Conservation (phyloP, 2,329 filamentous ascomycete genomes). For the Harringtonia lauricola region DNA sequence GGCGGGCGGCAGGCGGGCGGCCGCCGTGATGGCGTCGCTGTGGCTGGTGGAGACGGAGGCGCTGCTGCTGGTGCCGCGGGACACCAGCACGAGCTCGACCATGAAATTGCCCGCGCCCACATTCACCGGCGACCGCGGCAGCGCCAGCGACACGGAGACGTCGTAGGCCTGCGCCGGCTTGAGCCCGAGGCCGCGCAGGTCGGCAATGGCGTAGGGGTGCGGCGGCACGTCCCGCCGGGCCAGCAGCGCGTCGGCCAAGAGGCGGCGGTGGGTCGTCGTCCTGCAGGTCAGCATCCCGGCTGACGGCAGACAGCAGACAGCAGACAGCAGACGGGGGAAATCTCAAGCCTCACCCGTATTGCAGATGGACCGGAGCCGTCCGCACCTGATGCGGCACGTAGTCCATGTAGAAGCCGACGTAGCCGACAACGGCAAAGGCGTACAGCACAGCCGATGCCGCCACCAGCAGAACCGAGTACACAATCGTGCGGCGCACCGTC, state of each 20-base stretch:
- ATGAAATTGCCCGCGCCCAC: constrained; percentile 83
- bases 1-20: constrained; percentile 15
- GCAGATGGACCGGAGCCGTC: constrained; percentile 40
- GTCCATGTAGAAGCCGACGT: constrained; percentile 42
- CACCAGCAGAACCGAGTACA: constrained; percentile 34
- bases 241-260: constrained; percentile 23
- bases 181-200: constrained; percentile 38
- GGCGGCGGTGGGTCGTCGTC: constrained; percentile 29
- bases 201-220: constrained; percentile 36
- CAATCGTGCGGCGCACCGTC: constrained; percentile 35
- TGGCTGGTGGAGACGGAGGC: constrained; percentile 1
- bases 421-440: constrained; percentile 34
- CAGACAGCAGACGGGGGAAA: no score
- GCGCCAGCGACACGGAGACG: constrained; percentile 58
- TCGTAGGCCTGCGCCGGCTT: constrained; percentile 75
- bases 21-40: constrained; percentile 17
- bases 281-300: no score
- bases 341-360: no score
- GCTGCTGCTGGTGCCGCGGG: constrained; percentile 17
- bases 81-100: constrained; percentile 65
- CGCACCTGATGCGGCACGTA: constrained; percentile 45
- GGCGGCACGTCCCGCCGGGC: background rate
- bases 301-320: no score
- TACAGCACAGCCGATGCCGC: constrained; percentile 32
- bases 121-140: constrained; percentile 73